A percentile compares a stretch with the other conserved stretches of the same genome.
These are phyloP conservation scores for Cryptomeria japonica DNA, from an alignment of 75 land plant species.

Conservation along the genomic window DNA sequence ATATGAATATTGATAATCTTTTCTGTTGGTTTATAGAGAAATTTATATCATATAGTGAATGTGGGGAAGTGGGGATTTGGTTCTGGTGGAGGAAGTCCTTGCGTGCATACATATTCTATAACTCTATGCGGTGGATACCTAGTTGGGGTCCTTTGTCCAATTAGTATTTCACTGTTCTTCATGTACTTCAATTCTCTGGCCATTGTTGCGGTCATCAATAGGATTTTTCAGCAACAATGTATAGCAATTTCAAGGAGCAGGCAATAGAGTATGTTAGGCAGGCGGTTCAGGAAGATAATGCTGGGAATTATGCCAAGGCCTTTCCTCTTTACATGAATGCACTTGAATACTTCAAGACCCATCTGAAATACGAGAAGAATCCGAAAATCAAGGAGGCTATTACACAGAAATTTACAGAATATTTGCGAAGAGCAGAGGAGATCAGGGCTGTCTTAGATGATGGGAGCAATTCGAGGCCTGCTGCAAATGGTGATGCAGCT, in stretches of 20 bases:
- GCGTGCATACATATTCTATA: not conserved
- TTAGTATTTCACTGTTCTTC: not conserved
- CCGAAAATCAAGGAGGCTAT: slow-evolving; percentile 64
- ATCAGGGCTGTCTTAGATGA: slow-evolving; percentile 51
- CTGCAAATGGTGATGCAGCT: slow-evolving; percentile 53
- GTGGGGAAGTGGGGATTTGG: not conserved
- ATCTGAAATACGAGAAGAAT: slow-evolving; percentile 61
- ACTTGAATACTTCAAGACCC: slow-evolving; percentile 54
- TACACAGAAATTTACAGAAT: slow-evolving; percentile 58
- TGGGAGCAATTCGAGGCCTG: slow-evolving; percentile 18
- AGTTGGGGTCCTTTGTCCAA: not conserved
- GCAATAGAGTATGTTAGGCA: slow-evolving; percentile 60
- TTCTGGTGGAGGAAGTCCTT: not conserved
- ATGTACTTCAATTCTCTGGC: not conserved
- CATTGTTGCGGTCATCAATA: not conserved
- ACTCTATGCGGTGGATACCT: not conserved
- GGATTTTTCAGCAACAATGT: slow-evolving; percentile 22
- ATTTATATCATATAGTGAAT: not conserved
- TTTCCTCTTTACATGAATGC: slow-evolving; percentile 65
- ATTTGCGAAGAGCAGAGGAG: slow-evolving; percentile 56
- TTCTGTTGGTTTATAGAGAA: not conserved
- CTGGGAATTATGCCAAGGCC: slow-evolving; percentile 61
- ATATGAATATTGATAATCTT: not conserved
- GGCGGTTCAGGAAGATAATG: slow-evolving; percentile 56
- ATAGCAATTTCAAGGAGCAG: slow-evolving; percentile 67